These are phyloP conservation scores for Yarrowia osloensis DNA, from an alignment of 805 yeast species.

Conservation along the genomic window DNA sequence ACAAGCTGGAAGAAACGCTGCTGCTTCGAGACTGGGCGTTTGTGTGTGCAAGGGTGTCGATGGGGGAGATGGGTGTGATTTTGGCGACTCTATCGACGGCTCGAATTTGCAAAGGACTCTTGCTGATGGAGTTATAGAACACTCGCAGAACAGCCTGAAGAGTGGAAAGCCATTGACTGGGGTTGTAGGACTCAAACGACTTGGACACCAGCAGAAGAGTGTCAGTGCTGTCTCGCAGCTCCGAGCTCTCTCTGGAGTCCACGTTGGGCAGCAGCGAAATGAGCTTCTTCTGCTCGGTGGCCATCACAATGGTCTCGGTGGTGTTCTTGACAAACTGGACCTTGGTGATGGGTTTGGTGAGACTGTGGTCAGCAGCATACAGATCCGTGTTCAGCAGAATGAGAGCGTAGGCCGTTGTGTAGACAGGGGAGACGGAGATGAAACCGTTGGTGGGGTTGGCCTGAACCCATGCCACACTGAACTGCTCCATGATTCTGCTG, in stretches of 20 bases:
- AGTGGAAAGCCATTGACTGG: constrained; percentile 37
- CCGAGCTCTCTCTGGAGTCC: neutral
- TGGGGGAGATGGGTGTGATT: neutral
- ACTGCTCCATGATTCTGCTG: constrained; percentile 68
- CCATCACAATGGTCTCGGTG: constrained; percentile 46
- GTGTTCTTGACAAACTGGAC: constrained; percentile 55
- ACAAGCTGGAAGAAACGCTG: neutral
- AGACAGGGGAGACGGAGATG: constrained; percentile 59
- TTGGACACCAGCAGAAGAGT: constrained; percentile 33
- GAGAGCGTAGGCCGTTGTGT: constrained; percentile 70
- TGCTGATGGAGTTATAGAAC: constrained; percentile 37
- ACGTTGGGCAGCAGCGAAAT: neutral
- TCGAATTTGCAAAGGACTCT: constrained; percentile 35
- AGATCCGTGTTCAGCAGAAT: constrained; percentile 75
- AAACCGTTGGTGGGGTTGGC: constrained; percentile 52
- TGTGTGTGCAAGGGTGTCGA: constrained; percentile 2
- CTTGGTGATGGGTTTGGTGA: constrained; percentile 44
- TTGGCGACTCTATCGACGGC: constrained; percentile 21
- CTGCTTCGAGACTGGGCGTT: neutral
- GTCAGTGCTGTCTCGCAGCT: constrained; percentile 28
- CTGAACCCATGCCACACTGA: constrained; percentile 62
- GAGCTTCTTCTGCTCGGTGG: constrained; percentile 37
- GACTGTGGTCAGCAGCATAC: constrained; percentile 53
- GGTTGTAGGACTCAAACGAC: constrained; percentile 29
- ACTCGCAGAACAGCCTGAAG: constrained; percentile 36